Conservation (phyloP, 768 basidiomycete species). For the Tylopilus intermedius region DNA sequence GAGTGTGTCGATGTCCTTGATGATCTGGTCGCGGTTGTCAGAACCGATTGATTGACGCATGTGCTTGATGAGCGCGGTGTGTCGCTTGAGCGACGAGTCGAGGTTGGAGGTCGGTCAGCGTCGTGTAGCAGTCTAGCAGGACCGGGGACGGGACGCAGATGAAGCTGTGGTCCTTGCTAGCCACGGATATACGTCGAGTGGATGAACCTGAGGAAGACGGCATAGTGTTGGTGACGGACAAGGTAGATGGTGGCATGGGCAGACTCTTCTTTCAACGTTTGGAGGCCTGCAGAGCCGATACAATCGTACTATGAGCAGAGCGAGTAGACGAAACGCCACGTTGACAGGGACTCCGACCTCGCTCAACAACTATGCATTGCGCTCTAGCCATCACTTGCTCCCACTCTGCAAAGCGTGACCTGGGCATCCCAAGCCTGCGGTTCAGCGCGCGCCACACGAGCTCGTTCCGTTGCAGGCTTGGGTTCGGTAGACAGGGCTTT, state of each 20-base stretch:
- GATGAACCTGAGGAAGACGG: too few relatives aligned
- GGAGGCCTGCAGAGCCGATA: constrained; percentile 80
- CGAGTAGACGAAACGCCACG: background rate
- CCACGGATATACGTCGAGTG: too few relatives aligned
- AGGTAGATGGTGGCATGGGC: too few relatives aligned
- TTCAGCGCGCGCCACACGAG: constrained; percentile 64
- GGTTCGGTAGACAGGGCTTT: constrained; percentile 55
- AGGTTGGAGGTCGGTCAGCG: constrained; percentile 46
- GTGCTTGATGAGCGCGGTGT: constrained; percentile 92
- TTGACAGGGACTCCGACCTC: constrained; percentile 47
- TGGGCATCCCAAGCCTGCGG: constrained; percentile 66
- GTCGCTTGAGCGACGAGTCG: constrained; percentile 93
- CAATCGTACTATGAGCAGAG: constrained; percentile 63
- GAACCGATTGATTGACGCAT: constrained; percentile 80
- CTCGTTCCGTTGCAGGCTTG: constrained; percentile 73
- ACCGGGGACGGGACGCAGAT: too few relatives aligned
- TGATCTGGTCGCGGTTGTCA: constrained; percentile 79
- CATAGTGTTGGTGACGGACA: too few relatives aligned
- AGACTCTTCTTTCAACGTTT: constrained; percentile 65
- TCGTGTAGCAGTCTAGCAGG: too few relatives aligned
- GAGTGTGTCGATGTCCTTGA: constrained; percentile 88
- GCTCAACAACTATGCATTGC: constrained; percentile 74
- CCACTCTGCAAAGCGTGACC: constrained; percentile 69
- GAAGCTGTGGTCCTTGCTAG: too few relatives aligned
- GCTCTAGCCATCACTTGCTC: constrained; percentile 77